These are phyloP conservation scores for Avicennia marina DNA, from an alignment of 257 asterid genomes.

Conservation along the genomic window DNA sequence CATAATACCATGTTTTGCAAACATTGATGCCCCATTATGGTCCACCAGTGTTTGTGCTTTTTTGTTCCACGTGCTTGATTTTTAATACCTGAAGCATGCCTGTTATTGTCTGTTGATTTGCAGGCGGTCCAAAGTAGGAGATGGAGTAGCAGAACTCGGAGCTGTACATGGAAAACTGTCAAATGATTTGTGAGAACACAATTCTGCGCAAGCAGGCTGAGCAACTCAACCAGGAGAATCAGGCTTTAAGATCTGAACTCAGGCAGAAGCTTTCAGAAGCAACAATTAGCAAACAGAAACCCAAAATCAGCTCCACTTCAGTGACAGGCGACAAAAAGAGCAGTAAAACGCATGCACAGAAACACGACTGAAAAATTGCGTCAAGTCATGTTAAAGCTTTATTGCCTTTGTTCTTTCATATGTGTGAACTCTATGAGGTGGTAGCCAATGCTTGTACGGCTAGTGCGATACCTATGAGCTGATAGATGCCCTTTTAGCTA, in stretches of 20 bases:
- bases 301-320: conserved; percentile 20
- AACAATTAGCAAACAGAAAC: not conserved
- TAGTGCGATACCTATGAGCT: no score
- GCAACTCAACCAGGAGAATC: not conserved
- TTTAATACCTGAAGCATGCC: no score
- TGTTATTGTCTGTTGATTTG: no score
- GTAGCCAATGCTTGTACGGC: no score
- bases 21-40: no score
- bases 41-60: no score
- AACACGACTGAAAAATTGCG: conserved; percentile 20
- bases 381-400: not conserved
- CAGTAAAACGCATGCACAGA: conserved; percentile 17
- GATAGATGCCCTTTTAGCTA: no score
- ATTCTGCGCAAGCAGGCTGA: not conserved
- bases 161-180: not conserved
- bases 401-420: conserved; percentile 6
- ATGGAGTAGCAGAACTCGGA: not conserved
- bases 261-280: not conserved
- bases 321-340: conserved; percentile 16
- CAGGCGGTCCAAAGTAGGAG: no score
- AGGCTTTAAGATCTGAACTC: not conserved
- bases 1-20: not conserved
- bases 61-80: no score
- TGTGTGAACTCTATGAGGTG: conserved; percentile 12
- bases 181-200: not conserved